A percentile compares a stretch with the other conserved stretches of the same genome.
phyloP scores from a whole-genome alignment of 345 rosid species.

The Hibiscus mutabilis region DNA sequence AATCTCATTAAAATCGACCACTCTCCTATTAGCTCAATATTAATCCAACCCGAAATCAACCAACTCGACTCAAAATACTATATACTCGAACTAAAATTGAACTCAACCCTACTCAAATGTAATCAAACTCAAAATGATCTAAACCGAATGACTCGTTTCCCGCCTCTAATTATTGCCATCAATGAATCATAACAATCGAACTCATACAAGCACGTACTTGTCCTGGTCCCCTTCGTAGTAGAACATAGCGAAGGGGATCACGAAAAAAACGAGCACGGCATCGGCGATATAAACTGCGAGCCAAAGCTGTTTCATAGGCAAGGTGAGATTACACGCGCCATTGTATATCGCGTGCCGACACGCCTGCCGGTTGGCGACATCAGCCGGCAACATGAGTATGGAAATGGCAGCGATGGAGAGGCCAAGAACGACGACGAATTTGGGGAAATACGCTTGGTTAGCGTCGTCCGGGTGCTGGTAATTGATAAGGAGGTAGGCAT shows the following conservation, averaged over 20 bases:
- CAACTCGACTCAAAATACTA: no score
- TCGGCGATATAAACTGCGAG: slow-evolving; percentile 80
- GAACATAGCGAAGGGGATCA: slow-evolving; percentile 96
- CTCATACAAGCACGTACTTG: slow-evolving; percentile 48
- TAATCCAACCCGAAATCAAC: no score
- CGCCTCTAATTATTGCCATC: no score
- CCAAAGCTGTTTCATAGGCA: slow-evolving; percentile 98
- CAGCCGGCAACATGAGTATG: slow-evolving; percentile 96
- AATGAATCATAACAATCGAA: background rate
- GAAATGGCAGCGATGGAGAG: slow-evolving; percentile 81
- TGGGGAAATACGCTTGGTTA: slow-evolving; percentile 98
- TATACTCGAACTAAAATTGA: no score
- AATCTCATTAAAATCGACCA: no score
- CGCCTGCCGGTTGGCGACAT: slow-evolving; percentile 98
- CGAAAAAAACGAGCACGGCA: slow-evolving; percentile 84
- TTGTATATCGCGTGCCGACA: slow-evolving; percentile 85
- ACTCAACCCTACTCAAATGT: no score
- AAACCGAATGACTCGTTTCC: no score
- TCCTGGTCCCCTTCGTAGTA: slow-evolving; percentile 99
- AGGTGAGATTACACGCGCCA: slow-evolving; percentile 85
- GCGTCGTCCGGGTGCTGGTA: slow-evolving; percentile 99
- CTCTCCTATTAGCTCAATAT: no score
- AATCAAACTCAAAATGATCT: no score
- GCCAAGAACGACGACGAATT: slow-evolving; percentile 93
- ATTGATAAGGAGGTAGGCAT: slow-evolving; percentile 91